A percentile compares a stretch with the other conserved stretches of the same genome.
phyloP scores from a whole-genome alignment of 257 asterid species.

The Solanum commersonii region DNA sequence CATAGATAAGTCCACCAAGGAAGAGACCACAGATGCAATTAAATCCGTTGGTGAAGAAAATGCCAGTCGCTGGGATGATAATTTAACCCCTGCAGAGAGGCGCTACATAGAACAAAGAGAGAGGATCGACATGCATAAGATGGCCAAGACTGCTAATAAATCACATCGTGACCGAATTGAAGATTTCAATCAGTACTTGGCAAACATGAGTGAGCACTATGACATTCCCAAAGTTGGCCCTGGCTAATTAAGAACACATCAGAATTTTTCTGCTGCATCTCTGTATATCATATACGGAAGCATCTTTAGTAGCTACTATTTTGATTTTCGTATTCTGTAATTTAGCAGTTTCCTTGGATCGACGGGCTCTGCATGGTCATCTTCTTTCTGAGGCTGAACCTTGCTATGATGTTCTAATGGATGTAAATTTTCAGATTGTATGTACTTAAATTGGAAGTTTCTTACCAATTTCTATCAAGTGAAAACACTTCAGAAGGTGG shows the following conservation, averaged over 20 bases:
- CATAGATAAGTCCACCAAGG: slow-evolving; percentile 28
- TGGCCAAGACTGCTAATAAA: slow-evolving; percentile 80
- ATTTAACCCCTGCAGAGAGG: slow-evolving; percentile 89
- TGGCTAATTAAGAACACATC: slow-evolving; percentile 29
- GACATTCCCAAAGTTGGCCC: slow-evolving; percentile 98
- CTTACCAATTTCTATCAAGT: neutral
- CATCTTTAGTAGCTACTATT: neutral
- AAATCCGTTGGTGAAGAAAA: slow-evolving; percentile 30
- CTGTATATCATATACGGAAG: neutral
- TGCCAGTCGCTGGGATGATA: slow-evolving; percentile 38
- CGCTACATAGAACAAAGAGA: slow-evolving; percentile 87
- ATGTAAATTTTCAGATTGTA: neutral
- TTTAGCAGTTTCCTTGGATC: neutral
- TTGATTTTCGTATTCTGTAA: neutral
- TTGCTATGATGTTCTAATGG: neutral
- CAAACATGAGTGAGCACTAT: slow-evolving; percentile 96
- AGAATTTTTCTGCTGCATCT: neutral
- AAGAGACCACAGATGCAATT: slow-evolving; percentile 33
- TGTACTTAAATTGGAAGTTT: neutral
- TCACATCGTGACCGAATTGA: slow-evolving; percentile 91
- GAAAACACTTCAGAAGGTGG: neutral
- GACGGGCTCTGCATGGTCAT: neutral
- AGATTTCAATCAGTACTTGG: slow-evolving; percentile 96
- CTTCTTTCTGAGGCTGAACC: neutral
- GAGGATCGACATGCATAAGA: slow-evolving; percentile 50